Evolutionary conservation across 345 rosid genomes (phyloP), one percentile per base, ranked within the genome.

Genomic region (Bruguiera gymnorhiza): DNA sequence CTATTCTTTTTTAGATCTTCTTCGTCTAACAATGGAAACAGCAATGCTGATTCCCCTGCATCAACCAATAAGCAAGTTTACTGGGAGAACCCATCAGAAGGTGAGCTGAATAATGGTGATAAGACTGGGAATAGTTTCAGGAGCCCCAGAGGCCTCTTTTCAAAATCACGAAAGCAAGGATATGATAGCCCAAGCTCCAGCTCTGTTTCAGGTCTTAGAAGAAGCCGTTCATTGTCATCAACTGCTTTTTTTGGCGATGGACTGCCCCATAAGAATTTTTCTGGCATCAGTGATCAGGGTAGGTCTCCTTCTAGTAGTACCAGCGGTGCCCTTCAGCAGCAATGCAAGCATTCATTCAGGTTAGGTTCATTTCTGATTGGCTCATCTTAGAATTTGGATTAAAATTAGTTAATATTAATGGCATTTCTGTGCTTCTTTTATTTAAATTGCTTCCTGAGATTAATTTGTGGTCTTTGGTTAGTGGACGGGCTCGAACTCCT

Each of bases 161-260:
- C 87, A 24, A 89, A 87, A 65, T 80, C 90, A 46, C 75, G 73
- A 20, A 87, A 80, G 77, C 86, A 83, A 76, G 73, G 66, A 66
- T 64, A 79, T 75, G 91, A 85, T 71, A 74, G 67, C 50, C 78
- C 67, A 67, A 80, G 82, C 78, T 78, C 79, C 52, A 62, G 75
- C 62, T 18, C 72, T 13, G 63, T 66, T 72, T 76, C 89, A 16
- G 67, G 62, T 79, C 96, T 92, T 72, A 85, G 92, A 79, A 85
- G 92, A 83, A 90, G 98, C 81, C 91, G 84, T 68, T 95, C 99
- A 3, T 65, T 82, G 68, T 85, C 99, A 68, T 91, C 95, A 0
- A 84, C 92, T 32, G 85, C 87, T 66, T 82, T 85, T 82, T 78
- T 82, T 72, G 85, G 67, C 13, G 89, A 87, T 54, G 72, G 36